These are phyloP conservation scores for Hypoxylon sp. DNA, from an alignment of 2,329 filamentous ascomycete species.

Conservation along the genomic window DNA sequence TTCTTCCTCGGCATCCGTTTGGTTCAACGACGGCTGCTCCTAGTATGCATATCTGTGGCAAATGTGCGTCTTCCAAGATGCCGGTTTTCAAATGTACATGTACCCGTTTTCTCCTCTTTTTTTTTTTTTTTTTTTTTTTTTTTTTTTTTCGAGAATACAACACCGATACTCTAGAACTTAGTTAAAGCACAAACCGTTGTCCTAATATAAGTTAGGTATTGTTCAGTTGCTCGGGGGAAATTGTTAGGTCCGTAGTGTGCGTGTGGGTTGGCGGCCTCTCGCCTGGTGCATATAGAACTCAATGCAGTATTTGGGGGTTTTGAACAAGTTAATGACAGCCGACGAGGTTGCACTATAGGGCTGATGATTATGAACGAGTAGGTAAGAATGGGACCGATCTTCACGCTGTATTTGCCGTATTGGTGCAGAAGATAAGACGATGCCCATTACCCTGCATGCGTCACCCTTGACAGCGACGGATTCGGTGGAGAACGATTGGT, in stretches of 20 bases:
- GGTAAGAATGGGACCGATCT: constrained; percentile 7
- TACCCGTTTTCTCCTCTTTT: neutral
- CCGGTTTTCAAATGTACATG: neutral
- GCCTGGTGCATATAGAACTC: constrained; percentile 23
- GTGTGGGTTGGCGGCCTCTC: constrained; percentile 38
- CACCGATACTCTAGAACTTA: neutral
- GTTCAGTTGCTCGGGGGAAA: neutral
- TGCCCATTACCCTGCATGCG: constrained; percentile 31
- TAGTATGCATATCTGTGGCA: constrained; percentile 2
- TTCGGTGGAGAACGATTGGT: constrained; percentile 43
- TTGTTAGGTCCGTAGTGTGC: constrained; percentile 7
- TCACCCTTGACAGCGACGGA: constrained; percentile 35
- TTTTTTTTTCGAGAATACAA: too few species aligned
- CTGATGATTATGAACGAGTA: constrained; percentile 31
- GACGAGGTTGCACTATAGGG: constrained; percentile 41
- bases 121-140: too few species aligned
- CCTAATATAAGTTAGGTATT: neutral
- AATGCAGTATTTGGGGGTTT: constrained; percentile 24
- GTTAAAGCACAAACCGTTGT: neutral
- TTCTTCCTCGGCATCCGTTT: constrained; percentile 5
- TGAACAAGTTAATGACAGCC: constrained; percentile 27
- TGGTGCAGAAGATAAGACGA: constrained; percentile 34
- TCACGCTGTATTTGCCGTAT: constrained; percentile 19
- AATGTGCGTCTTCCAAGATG: neutral
- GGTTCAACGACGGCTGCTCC: neutral